A percentile compares a stretch with the other conserved stretches of the same genome.
Conservation (phyloP, 208 protist species). For the Trypanosoma mega region DNA sequence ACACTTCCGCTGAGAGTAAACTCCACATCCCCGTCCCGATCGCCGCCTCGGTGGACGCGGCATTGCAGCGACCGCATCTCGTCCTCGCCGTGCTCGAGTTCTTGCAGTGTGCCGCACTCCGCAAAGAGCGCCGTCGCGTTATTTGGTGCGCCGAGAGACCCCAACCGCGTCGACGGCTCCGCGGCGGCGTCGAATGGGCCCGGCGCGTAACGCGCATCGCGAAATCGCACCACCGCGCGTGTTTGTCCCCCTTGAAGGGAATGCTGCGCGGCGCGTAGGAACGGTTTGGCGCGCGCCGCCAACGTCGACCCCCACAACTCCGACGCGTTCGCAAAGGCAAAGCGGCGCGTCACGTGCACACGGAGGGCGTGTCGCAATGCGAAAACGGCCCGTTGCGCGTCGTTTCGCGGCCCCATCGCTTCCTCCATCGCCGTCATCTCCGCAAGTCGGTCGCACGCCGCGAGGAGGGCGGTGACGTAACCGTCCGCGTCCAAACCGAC, state of each 20-base stretch:
- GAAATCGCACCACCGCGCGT: constrained; percentile 22
- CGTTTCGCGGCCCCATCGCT: neutral
- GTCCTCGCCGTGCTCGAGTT: constrained; percentile 9
- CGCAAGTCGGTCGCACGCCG: constrained; percentile 36
- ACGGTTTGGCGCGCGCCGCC: constrained; percentile 29
- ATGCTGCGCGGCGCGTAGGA: constrained; percentile 25
- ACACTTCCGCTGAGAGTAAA: neutral
- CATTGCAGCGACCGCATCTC: constrained; percentile 5
- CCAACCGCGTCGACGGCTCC: constrained; percentile 17
- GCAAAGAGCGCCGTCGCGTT: constrained; percentile 19
- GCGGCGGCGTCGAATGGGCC: constrained; percentile 17
- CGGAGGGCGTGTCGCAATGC: constrained; percentile 28
- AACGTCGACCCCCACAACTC: constrained; percentile 18
- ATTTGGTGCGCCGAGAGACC: no score
- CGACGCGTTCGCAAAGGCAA: constrained; percentile 23
- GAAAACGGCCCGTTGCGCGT: constrained; percentile 13
- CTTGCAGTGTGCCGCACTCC: constrained; percentile 29
- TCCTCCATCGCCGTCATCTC: constrained; percentile 22
- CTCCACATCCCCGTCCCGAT: neutral
- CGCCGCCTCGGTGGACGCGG: constrained; percentile 1
- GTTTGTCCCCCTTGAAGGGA: constrained; percentile 14
- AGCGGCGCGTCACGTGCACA: constrained; percentile 24
- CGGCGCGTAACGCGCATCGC: constrained; percentile 18
- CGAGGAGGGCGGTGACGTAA: constrained; percentile 37
- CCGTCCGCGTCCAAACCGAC: constrained; percentile 36